These are phyloP conservation scores for Cutaneotrichosporon dermatis DNA, from an alignment of 1,284 basidiomycete species.

Conservation along the genomic window DNA sequence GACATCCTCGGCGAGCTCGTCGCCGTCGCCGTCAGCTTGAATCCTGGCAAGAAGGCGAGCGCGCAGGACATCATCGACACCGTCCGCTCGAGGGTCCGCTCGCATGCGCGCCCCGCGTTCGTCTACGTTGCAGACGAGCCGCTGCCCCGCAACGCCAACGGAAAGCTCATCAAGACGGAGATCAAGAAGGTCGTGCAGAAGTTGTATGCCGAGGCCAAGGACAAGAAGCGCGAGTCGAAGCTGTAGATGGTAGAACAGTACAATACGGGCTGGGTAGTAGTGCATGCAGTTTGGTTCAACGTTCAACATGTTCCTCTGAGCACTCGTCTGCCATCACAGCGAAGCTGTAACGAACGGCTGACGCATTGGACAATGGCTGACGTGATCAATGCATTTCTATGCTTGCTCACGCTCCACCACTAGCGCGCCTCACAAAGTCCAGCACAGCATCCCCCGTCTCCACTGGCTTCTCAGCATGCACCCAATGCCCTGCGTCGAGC, in stretches of 20 bases:
- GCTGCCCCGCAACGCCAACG: constrained; percentile 18
- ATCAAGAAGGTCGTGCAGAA: constrained; percentile 14
- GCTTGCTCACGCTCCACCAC: constrained; percentile 6
- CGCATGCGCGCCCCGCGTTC: constrained; percentile 14
- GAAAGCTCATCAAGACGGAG: constrained; percentile 18
- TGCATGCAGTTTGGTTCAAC: too few species aligned
- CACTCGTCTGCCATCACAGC: too few species aligned
- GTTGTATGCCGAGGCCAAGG: not conserved
- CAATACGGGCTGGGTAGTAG: not conserved
- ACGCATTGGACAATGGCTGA: too few species aligned
- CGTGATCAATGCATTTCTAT: too few species aligned
- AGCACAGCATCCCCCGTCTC: constrained; percentile 40
- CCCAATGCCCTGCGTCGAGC: constrained; percentile 49
- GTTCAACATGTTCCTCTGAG: too few species aligned
- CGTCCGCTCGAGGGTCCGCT: constrained; percentile 15
- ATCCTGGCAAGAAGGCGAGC: constrained; percentile 4
- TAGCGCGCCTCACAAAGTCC: constrained; percentile 27
- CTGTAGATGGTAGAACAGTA: constrained; percentile 2
- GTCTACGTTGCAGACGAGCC: constrained; percentile 7
- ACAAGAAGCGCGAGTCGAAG: constrained; percentile 5
- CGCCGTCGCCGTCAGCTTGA: constrained; percentile 34
- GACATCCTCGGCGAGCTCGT: constrained; percentile 38
- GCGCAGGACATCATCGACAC: constrained; percentile 5
- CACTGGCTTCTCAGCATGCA: constrained; percentile 46
- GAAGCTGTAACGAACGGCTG: too few species aligned